phyloP scores from a whole-genome alignment of 768 basidiomycete genomes.

The Podaxis sp. region DNA sequence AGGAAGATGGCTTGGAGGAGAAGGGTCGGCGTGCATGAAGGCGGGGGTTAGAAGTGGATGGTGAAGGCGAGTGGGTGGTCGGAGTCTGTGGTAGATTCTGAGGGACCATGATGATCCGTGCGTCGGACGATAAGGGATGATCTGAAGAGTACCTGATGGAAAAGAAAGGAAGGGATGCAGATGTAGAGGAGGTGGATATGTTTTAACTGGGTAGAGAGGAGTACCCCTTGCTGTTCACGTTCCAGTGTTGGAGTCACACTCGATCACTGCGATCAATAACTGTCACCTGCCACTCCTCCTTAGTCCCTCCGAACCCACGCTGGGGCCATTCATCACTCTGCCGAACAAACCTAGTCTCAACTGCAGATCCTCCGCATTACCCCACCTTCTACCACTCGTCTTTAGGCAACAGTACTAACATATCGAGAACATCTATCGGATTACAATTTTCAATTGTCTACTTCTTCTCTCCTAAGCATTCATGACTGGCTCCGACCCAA shows the following conservation, averaged over 20 bases:
- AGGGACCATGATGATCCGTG: neutral
- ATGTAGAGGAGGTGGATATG: neutral
- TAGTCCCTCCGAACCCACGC: neutral
- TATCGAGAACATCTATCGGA: neutral
- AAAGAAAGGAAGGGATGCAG: neutral
- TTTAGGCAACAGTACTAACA: neutral
- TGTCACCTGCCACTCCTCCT: neutral
- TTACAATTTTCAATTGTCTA: slow-evolving; percentile 17
- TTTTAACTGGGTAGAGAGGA: neutral
- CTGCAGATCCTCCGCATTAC: neutral
- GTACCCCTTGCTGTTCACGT: neutral
- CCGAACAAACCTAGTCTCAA: neutral
- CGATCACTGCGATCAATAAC: neutral
- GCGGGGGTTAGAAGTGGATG: no score
- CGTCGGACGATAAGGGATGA: neutral
- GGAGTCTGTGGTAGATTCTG: no score
- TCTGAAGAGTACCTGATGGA: neutral
- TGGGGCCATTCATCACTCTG: neutral
- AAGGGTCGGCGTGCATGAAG: neutral
- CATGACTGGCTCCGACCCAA: neutral
- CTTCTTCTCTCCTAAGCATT: slow-evolving; percentile 22
- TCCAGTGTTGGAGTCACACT: neutral
- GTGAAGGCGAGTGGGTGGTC: no score
- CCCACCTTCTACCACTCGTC: no score
- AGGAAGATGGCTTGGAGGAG: neutral